Evolutionary conservation across 495 filamentous ascomycete genomes (phyloP).

Genomic region (Oidiodendron maius): DNA sequence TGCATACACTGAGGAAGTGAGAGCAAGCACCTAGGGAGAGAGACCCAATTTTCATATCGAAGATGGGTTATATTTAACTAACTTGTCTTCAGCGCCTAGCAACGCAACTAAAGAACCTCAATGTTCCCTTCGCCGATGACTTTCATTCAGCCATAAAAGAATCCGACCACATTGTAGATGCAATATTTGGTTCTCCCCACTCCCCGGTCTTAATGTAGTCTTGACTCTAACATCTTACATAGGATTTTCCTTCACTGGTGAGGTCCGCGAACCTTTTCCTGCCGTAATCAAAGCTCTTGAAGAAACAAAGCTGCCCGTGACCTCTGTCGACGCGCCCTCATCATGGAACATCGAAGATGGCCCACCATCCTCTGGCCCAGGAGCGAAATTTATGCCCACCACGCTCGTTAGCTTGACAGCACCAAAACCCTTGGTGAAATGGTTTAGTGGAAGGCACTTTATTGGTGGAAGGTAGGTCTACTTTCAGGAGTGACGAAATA

Average conservation of each 20-base stretch:
- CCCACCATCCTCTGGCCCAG: constrained; percentile 72
- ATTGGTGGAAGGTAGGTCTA: constrained; percentile 64
- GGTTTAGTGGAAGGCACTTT: constrained; percentile 82
- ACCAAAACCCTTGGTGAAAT: constrained; percentile 85
- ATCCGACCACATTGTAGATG: constrained; percentile 80
- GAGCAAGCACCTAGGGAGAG: too few species aligned
- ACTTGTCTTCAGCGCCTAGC: constrained; percentile 56
- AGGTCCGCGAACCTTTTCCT: constrained; percentile 85
- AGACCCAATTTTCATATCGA: too few species aligned
- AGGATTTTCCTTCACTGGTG: constrained; percentile 91
- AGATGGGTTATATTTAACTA: neutral
- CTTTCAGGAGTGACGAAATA: too few species aligned
- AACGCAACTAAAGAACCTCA: constrained; percentile 76
- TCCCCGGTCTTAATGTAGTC: too few species aligned
- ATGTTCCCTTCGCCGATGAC: constrained; percentile 80
- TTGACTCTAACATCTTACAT: neutral
- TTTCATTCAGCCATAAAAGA: constrained; percentile 59
- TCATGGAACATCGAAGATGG: constrained; percentile 90
- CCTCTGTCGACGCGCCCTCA: constrained; percentile 86
- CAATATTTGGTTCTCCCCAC: constrained; percentile 68
- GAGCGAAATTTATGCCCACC: constrained; percentile 69
- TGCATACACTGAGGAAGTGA: too few species aligned
- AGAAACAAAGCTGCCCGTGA: constrained; percentile 65
- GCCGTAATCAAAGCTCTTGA: constrained; percentile 72
- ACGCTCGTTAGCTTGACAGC: constrained; percentile 86